Conservation (phyloP, 345 rosid genomes). For the Eucalyptus caleyi region DNA sequence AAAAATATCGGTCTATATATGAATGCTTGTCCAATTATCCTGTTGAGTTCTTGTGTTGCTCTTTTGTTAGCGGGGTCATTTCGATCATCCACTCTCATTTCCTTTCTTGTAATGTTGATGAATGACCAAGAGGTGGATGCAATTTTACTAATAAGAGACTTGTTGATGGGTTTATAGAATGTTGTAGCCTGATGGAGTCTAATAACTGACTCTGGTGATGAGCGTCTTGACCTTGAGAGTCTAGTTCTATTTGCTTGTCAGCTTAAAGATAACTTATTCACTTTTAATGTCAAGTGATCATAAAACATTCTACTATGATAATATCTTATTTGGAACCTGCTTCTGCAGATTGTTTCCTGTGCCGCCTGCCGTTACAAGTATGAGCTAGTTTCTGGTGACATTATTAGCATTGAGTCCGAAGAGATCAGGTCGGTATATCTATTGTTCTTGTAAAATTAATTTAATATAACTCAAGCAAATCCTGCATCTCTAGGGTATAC, state of each 20-base stretch:
- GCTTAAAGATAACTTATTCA: not conserved
- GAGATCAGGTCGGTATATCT: constrained; percentile 64
- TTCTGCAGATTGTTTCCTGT: constrained; percentile 69
- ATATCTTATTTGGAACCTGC: not conserved
- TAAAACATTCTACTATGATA: not conserved
- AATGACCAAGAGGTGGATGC: not conserved
- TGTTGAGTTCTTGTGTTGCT: not conserved
- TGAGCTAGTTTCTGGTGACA: constrained; percentile 87
- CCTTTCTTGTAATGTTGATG: not conserved
- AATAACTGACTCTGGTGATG: not conserved
- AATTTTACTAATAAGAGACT: not conserved
- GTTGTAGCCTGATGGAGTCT: not conserved
- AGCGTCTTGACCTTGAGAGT: not conserved
- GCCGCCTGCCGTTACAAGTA: constrained; percentile 85
- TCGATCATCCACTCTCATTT: not conserved
- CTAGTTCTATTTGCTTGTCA: not conserved
- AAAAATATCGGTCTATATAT: not conserved
- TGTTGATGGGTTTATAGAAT: not conserved
- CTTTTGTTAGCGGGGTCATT: not conserved
- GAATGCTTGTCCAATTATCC: not conserved
- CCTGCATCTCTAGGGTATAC: not conserved
- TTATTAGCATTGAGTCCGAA: constrained; percentile 62
- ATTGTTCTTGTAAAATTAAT: not conserved
- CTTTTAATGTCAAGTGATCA: not conserved
- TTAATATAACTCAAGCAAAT: not conserved